phyloP scores from a whole-genome alignment of 1,284 basidiomycete genomes.

The Filobasidium uniguttulatum region DNA sequence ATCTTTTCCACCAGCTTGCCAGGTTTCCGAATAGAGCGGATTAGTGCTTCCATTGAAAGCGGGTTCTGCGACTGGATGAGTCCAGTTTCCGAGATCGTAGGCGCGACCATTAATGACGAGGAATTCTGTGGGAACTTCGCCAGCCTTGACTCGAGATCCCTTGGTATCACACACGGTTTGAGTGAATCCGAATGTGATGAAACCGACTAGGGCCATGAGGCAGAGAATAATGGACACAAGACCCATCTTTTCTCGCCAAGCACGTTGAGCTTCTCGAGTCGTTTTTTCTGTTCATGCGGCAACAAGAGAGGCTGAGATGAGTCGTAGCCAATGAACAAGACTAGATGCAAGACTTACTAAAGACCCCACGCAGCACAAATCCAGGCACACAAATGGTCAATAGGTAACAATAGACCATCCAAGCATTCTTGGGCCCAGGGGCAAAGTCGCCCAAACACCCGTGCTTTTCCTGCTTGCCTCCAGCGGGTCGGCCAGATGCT shows the following conservation, averaged over 20 bases:
- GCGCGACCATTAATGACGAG: slow-evolving; percentile 87
- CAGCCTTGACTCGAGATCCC: slow-evolving; percentile 63
- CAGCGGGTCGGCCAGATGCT: slow-evolving; percentile 18
- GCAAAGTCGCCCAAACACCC: slow-evolving; percentile 56
- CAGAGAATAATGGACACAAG: slow-evolving; percentile 63
- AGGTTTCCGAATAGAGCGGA: slow-evolving; percentile 64
- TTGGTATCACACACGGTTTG: slow-evolving; percentile 80
- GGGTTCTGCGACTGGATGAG: slow-evolving; percentile 53
- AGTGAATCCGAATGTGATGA: slow-evolving; percentile 99
- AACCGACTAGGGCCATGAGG: slow-evolving; percentile 88
- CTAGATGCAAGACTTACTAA: slow-evolving; percentile 14
- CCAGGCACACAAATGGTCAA: slow-evolving; percentile 72
- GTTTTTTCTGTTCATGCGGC: slow-evolving; percentile 50
- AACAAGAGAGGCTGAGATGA: slow-evolving; percentile 11
- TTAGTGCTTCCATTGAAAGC: slow-evolving; percentile 63
- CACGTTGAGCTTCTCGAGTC: slow-evolving; percentile 84
- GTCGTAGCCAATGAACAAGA: not conserved
- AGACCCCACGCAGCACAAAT: slow-evolving; percentile 46
- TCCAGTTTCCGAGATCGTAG: slow-evolving; percentile 78
- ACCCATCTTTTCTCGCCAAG: slow-evolving; percentile 95
- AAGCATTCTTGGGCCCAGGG: slow-evolving; percentile 77
- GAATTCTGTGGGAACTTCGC: slow-evolving; percentile 60
- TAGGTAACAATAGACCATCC: slow-evolving; percentile 92
- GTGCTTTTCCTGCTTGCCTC: slow-evolving; percentile 37
- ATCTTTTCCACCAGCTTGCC: slow-evolving; percentile 70